Evolutionary conservation across 768 basidiomycete genomes (phyloP).

Genomic region (Macrolepiota fuliginosa): DNA sequence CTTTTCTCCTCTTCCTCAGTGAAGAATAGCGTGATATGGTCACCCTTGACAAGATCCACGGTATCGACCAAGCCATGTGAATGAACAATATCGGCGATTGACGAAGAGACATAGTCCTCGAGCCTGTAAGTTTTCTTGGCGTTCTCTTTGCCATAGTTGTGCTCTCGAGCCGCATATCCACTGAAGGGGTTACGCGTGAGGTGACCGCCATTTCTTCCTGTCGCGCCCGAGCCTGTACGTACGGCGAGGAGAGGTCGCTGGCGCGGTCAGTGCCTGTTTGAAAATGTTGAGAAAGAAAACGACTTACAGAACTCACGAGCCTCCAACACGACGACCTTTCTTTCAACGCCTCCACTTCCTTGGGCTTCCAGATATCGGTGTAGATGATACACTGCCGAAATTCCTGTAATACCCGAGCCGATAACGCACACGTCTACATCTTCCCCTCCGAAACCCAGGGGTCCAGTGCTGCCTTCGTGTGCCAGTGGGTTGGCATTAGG

Average conservation of each 20-base stretch:
- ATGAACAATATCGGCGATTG: slow-evolving; percentile 49
- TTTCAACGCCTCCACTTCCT: slow-evolving; percentile 2
- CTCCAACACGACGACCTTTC: slow-evolving; percentile 69
- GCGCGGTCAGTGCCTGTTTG: not conserved
- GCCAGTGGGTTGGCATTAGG: slow-evolving; percentile 67
- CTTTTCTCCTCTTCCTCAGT: slow-evolving; percentile 40
- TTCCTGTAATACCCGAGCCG: slow-evolving; percentile 78
- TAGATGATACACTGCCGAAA: slow-evolving; percentile 74
- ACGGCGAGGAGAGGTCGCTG: not conserved
- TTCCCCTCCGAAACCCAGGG: slow-evolving; percentile 34
- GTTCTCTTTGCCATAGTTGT: slow-evolving; percentile 48
- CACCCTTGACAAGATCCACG: slow-evolving; percentile 63
- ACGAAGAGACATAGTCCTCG: slow-evolving; percentile 52
- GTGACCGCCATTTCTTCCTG: slow-evolving; percentile 82
- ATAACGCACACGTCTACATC: slow-evolving; percentile 76
- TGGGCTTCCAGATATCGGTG: slow-evolving; percentile 15
- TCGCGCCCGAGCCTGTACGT: slow-evolving; percentile 66
- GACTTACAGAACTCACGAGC: slow-evolving; percentile 83
- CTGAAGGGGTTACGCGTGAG: slow-evolving; percentile 51
- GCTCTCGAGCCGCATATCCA: slow-evolving; percentile 38
- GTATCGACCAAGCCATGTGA: slow-evolving; percentile 37
- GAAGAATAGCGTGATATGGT: slow-evolving; percentile 48
- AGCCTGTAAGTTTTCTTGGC: slow-evolving; percentile 51
- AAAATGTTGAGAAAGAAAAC: slow-evolving; percentile 1
- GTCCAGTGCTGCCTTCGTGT: slow-evolving; percentile 59